Evolutionary conservation across 2,329 filamentous ascomycete species (phyloP).

Genomic region (Amauroascus niger): DNA sequence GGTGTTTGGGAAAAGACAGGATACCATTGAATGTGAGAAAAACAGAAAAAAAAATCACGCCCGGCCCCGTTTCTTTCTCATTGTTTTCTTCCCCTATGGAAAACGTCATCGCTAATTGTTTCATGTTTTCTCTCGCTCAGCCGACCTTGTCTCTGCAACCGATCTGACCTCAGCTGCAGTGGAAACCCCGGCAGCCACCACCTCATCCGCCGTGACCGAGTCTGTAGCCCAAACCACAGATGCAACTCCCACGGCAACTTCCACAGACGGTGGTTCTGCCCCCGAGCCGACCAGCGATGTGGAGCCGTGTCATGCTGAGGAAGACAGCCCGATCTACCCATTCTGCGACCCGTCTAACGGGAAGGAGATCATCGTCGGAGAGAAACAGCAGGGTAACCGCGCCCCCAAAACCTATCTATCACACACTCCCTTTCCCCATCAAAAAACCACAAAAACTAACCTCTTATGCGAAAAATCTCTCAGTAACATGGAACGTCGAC

Average conservation of each 20-base stretch:
- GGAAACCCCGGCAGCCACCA: neutral
- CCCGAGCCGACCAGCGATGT: slow-evolving; percentile 11
- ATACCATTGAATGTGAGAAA: neutral
- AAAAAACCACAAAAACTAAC: no score
- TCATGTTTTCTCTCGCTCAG: neutral
- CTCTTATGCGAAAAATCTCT: slow-evolving; percentile 13
- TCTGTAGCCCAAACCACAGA: neutral
- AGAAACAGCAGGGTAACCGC: slow-evolving; percentile 15
- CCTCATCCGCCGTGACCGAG: neutral
- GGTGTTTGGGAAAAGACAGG: neutral
- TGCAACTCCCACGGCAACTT: neutral
- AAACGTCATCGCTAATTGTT: neutral
- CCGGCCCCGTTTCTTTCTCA: neutral
- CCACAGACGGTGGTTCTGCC: neutral
- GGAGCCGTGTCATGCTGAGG: slow-evolving; percentile 12
- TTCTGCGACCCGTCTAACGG: slow-evolving; percentile 16
- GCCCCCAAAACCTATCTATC: neutral
- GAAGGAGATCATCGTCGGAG: slow-evolving; percentile 11
- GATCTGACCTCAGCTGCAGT: no score
- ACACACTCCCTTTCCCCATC: neutral
- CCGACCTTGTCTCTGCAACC: neutral
- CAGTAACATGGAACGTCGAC: slow-evolving; percentile 32
- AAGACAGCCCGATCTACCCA: slow-evolving; percentile 10
- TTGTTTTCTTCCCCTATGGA: neutral
- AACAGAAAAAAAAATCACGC: neutral